Evolutionary conservation across 2,329 filamentous ascomycete genomes (phyloP).

Genomic region (Didymella pinodella): DNA sequence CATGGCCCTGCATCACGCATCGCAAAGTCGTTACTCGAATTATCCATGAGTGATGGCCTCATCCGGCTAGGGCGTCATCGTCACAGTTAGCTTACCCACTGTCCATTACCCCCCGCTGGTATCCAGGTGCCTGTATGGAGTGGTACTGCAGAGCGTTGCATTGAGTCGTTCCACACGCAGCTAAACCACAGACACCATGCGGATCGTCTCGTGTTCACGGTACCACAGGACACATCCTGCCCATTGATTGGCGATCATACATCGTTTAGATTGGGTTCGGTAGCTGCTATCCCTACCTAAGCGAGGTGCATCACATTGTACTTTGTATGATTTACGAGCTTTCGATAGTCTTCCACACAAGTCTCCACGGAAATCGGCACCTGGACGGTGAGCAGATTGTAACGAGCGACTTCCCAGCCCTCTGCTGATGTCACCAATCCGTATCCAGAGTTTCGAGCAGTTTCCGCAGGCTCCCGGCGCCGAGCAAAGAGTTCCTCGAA

Average conservation of each 20-base stretch:
- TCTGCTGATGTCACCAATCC: slow-evolving; percentile 9
- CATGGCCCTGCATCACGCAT: slow-evolving; percentile 4
- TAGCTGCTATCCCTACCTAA: slow-evolving; percentile 17
- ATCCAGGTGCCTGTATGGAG: slow-evolving; percentile 1
- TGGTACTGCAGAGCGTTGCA: slow-evolving; percentile 21
- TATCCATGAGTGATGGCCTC: background rate
- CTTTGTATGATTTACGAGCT: slow-evolving; percentile 17
- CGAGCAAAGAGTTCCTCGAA: background rate
- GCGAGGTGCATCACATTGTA: slow-evolving; percentile 16
- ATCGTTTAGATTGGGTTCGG: slow-evolving; percentile 3
- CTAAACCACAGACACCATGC: slow-evolving; percentile 22
- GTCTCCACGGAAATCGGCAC: background rate
- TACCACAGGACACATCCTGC: slow-evolving; percentile 12
- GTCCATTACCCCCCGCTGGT: slow-evolving; percentile 8
- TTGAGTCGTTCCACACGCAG: slow-evolving; percentile 13
- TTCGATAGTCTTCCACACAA: slow-evolving; percentile 14
- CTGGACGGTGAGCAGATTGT: background rate
- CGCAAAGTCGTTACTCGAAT: slow-evolving; percentile 3
- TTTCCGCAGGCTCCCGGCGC: background rate
- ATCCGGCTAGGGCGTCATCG: slow-evolving; percentile 11
- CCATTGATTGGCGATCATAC: background rate
- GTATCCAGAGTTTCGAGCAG: background rate
- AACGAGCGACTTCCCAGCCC: background rate
- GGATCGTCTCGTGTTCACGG: slow-evolving; percentile 23
- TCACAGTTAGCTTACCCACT: background rate